These are phyloP conservation scores for Suillus cothurnatus DNA, from an alignment of 768 basidiomycete genomes.

Conservation along the genomic window DNA sequence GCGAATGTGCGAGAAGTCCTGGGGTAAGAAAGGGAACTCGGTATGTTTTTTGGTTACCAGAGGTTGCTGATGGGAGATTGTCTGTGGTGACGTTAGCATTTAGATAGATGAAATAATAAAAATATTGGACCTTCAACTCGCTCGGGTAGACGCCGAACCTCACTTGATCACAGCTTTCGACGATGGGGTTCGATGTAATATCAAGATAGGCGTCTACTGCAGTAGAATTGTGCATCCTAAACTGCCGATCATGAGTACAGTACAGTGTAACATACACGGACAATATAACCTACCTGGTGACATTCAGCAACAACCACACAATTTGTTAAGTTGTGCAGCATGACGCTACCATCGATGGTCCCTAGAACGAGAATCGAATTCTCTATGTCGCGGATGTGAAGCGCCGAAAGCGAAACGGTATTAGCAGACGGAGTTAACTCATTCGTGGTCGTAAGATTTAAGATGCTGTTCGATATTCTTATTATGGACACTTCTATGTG, in stretches of 20 bases:
- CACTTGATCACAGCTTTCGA: constrained; percentile 70
- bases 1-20: constrained; percentile 86
- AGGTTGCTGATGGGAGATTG: neutral
- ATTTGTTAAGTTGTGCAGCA: constrained; percentile 62
- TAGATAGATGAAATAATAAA: neutral
- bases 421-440: constrained; percentile 17
- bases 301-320: constrained; percentile 74
- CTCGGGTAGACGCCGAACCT: constrained; percentile 67
- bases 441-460: constrained; percentile 49
- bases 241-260: constrained; percentile 45
- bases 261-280: neutral
- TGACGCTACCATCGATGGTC: constrained; percentile 64
- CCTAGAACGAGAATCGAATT: constrained; percentile 71
- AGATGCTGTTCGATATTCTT: constrained; percentile 67
- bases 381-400: constrained; percentile 42
- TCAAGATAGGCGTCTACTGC: constrained; percentile 66
- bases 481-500: constrained; percentile 62
- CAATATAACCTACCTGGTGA: constrained; percentile 64
- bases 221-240: constrained; percentile 82
- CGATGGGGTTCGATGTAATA: constrained; percentile 72
- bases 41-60: neutral
- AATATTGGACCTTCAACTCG: neutral
- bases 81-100: neutral
- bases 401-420: constrained; percentile 44
- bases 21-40: constrained; percentile 46